Evolutionary conservation across 768 basidiomycete species (phyloP), one percentile per base, ranked within the genome.

Genomic region (Podaxis rugospora): DNA sequence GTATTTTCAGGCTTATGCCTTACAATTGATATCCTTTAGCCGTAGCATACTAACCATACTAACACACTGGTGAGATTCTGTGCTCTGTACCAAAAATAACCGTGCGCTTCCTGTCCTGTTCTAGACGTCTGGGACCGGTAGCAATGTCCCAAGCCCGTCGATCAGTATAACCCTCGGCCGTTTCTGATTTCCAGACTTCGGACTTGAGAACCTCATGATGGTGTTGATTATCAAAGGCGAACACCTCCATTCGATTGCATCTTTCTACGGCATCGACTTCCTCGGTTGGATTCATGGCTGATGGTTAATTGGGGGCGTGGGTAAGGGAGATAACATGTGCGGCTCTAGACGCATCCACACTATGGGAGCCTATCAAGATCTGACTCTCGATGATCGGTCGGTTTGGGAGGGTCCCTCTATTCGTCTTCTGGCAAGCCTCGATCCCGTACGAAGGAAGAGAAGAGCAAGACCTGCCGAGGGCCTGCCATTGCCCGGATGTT

Each of bases 391-490:
- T 37, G 57, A 51, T 23, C n/a, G 49, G 28, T 25, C 37, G 57
- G 44, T 59, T 32, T 51, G 57, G 21, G 36, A 40, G 36, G 6
- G 9, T 23, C 11, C 37, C 16, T 27, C 47, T 47, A 44, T 35
- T 58, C 44, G 39, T 59, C 57, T 18, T 39, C 50, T 50, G 50
- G 57, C n/a, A n/a, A 35, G 40, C 57, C 28, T 51, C 36, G 25
- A 27, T 11, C 13, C 57, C 57, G 50, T 51, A 18, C 5, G 6
- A 32, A 23, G 18, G 25, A 40, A 40, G 57, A 51, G 50, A 51
- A 58, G 57, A 7, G 5, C 27, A 44, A 44, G 14, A n/a, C 40
- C 42, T 44, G 14, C 16, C 16, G 16, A 44, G 14, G 40, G 6
- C 42, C n/a, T 18, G 42, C 14, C 42, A 18, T 18, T 44, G 9